Conservation (phyloP, 139 green algal genomes). For the Picochlorum sp. region DNA sequence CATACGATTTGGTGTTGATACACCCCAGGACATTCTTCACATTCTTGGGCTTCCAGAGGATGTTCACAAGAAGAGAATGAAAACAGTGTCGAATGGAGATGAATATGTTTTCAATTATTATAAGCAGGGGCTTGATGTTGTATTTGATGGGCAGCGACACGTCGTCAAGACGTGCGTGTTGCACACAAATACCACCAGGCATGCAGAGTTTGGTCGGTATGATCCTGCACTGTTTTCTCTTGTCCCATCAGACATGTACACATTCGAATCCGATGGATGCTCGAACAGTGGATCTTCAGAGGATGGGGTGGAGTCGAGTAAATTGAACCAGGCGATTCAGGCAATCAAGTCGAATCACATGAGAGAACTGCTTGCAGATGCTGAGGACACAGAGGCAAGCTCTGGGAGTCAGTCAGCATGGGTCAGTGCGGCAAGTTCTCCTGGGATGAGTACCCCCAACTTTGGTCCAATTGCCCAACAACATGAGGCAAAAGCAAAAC, state of each 20-base stretch:
- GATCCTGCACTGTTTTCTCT: neutral
- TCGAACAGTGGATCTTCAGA: too few relatives aligned
- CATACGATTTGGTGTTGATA: neutral
- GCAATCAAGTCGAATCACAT: too few relatives aligned
- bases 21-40: neutral
- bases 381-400: too few relatives aligned
- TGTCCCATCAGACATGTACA: neutral
- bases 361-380: too few relatives aligned
- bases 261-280: too few relatives aligned
- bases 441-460: too few relatives aligned
- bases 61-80: neutral
- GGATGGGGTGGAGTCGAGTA: too few relatives aligned
- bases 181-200: neutral
- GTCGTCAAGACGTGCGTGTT: neutral
- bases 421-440: too few relatives aligned
- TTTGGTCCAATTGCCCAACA: too few relatives aligned
- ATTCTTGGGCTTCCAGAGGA: neutral
- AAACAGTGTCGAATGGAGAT: neutral
- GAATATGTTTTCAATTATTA: neutral
- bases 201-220: conserved; percentile 3
- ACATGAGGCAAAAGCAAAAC: too few relatives aligned
- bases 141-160: neutral
- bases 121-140: neutral
- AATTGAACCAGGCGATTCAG: too few relatives aligned
- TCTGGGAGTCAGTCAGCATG: too few relatives aligned